Base-by-base conservation (phyloP, 371 early-diverging fungal species). In the Neoconidiobolus thromboides region DNA sequence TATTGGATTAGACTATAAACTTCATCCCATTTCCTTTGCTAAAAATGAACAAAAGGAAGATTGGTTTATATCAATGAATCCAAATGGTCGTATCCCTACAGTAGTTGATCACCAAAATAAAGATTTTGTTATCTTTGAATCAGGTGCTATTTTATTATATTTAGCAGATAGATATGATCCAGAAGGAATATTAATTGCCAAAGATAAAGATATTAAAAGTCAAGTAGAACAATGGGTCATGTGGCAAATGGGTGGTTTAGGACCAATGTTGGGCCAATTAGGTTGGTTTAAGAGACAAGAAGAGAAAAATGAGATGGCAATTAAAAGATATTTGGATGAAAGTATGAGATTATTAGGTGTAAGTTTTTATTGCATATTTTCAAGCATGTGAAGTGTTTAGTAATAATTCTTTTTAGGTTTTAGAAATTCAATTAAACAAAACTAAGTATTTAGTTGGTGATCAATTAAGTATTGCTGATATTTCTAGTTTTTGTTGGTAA, bases 11-110 rank as follows among this genome's bases (percentile, higher is more conserved):
- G 52, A 55, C 12, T 74, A 73, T 61, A 64, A 71, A 26, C 39
- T 65, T 12, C 57, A 62, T 49, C 36, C 46, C 0, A 61, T 77
- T 55, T 39, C 64, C 37, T 68, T 78, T 48, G 7, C 48, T 7
- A 67, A 60, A 14, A 62, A 65, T 49, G 73, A 70, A 60, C 78
- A 78, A 49, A 78, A 75, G 61, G 64, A 71, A 48, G 68, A 69
- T 37, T 74, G 74, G 73, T 75, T 72, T 60, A 61, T 75, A 52
- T 73, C 72, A 68, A 70, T 78, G 58, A 73, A 73, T 62, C 78
- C 78, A 37, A 74, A 76, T 62, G 74, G 76, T 46, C 71, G 44
- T 54, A 41, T 57, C 15, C 74, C 75, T 40, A 71, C 76, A 26
- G 69, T 77, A 43, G 69, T 70, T 4, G 74, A 74, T 60, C 65